Conservation (phyloP, 1,139 yeast genomes). For the Debaryomycetaceae sp. region DNA sequence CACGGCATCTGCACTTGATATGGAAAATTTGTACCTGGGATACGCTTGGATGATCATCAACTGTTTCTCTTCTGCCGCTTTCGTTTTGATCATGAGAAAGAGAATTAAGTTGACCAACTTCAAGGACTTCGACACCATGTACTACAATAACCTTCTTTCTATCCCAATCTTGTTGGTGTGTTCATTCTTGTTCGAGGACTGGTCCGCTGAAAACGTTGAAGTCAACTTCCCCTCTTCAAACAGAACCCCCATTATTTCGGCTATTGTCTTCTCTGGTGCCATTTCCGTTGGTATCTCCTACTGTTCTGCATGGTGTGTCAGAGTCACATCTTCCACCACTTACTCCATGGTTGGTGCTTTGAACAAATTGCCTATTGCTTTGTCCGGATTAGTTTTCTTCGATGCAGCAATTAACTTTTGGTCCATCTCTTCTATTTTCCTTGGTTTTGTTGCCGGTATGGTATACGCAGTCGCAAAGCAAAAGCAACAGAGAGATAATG, state of each 20-base stretch:
- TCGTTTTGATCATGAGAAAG: conserved; percentile 93
- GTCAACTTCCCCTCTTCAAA: conserved; percentile 73
- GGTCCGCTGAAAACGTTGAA: conserved; percentile 77
- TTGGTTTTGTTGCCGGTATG: conserved; percentile 92
- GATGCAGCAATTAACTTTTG: conserved; percentile 93
- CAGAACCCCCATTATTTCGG: conserved; percentile 63
- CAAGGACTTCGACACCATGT: conserved; percentile 98
- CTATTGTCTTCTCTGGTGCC: conserved; percentile 90
- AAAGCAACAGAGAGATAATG: conserved; percentile 53
- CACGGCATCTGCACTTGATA: conserved; percentile 30
- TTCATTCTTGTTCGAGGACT: conserved; percentile 82
- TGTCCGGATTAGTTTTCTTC: conserved; percentile 89
- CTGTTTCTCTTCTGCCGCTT: conserved; percentile 91
- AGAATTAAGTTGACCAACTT: conserved; percentile 95
- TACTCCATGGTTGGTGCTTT: conserved; percentile 99
- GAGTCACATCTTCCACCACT: conserved; percentile 97
- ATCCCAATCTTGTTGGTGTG: conserved; percentile 79
- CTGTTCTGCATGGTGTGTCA: conserved; percentile 99
- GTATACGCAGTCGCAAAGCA: conserved; percentile 92
- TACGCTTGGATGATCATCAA: conserved; percentile 96
- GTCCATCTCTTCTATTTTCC: conserved; percentile 83
- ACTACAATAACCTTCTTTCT: conserved; percentile 89
- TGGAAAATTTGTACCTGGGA: conserved; percentile 62
- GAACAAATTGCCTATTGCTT: conserved; percentile 95
- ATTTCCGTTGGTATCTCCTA: conserved; percentile 95